Base-by-base conservation (phyloP, 2,329 filamentous ascomycete genomes). In the Blastomyces silverae region DNA sequence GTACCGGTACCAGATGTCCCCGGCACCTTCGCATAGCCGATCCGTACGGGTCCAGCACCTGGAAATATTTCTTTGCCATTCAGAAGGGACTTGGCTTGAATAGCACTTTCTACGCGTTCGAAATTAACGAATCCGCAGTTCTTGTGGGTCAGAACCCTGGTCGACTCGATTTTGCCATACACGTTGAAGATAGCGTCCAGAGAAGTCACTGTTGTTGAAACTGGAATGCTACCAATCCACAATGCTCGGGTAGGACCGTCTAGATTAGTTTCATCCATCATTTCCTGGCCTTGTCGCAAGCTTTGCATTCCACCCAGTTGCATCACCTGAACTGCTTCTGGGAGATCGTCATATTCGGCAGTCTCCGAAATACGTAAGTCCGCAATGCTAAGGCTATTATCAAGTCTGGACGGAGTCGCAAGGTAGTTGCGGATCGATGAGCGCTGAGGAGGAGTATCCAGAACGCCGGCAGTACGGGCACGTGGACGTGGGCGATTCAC, bases 101-200 rank as follows among this genome's bases (percentile, higher is more conserved):
- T 88, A 64, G 94, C 94, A 74, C 91, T 96, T 69, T 97, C 92
- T 39, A 94, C 80, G 66, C 86, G 88, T 77, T 97, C 92, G 73
- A 96, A 99, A 77, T 99, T 99, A 74, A 99, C 93, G 71, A 99
- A 99, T 2, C 93, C 94, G 75, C 94, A 99, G 78, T 96, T 97
- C 83, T 99, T 99, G 81, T 99, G 92, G 0, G 94, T 97, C 67
- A 99, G 82, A 4, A 99, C 94, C 68, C 94, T 86, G 37, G 91
- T 93, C 3, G 93, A 97, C 69, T 94, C 84, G 68, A 99, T 96
- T 2, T 89, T 85, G 11, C 94, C 94, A 70, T 94, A 96, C n/a
- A 88, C 85, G 76, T 91, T 90, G 80, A 99, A 99, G 79, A 97
- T 96, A 69, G 95, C 92, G 65, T 91, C 91, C 66, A 99, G 80